Percentiles rank a stretch among this genome's conserved stretches.
These are phyloP conservation scores for Wickerhamiella occidentalis DNA, from an alignment of 805 yeast species.

Conservation along the genomic window DNA sequence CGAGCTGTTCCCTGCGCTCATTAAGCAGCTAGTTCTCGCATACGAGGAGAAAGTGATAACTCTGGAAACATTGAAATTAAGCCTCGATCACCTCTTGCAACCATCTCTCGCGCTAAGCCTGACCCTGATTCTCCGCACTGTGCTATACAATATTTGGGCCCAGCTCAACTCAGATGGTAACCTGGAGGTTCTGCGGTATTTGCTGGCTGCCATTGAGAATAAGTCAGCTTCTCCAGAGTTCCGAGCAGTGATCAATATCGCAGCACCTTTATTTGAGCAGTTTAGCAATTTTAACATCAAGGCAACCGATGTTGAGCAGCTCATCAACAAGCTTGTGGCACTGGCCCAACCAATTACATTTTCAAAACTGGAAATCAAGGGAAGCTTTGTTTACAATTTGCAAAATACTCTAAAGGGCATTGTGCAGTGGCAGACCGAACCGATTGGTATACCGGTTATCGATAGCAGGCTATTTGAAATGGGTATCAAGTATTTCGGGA, in stretches of 20 bases:
- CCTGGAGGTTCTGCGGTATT: not conserved
- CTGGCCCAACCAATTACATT: not conserved
- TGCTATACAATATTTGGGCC: constrained; percentile 33
- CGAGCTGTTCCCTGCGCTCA: constrained; percentile 49
- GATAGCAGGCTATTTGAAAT: constrained; percentile 2
- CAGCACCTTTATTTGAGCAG: not conserved
- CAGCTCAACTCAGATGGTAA: constrained; percentile 4
- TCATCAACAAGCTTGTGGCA: not conserved
- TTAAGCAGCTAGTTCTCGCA: constrained; percentile 26
- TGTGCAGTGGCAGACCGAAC: constrained; percentile 10
- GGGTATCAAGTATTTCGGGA: constrained; percentile 7
- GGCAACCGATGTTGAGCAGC: not conserved
- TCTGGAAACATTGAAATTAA: constrained; percentile 51
- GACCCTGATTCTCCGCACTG: constrained; percentile 43
- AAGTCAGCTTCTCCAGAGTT: not conserved
- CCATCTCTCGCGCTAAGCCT: constrained; percentile 54
- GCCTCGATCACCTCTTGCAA: constrained; percentile 77
- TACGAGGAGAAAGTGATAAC: constrained; percentile 50
- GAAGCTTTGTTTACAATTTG: not conserved
- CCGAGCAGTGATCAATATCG: not conserved
- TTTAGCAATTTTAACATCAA: not conserved
- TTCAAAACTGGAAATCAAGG: constrained; percentile 6
- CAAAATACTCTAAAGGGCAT: constrained; percentile 2
- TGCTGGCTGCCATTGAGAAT: not conserved
- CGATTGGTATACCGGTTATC: constrained; percentile 4